Evolutionary conservation across 768 basidiomycete genomes (phyloP), one percentile per base, ranked within the genome.

Genomic region (Collybia nuda): DNA sequence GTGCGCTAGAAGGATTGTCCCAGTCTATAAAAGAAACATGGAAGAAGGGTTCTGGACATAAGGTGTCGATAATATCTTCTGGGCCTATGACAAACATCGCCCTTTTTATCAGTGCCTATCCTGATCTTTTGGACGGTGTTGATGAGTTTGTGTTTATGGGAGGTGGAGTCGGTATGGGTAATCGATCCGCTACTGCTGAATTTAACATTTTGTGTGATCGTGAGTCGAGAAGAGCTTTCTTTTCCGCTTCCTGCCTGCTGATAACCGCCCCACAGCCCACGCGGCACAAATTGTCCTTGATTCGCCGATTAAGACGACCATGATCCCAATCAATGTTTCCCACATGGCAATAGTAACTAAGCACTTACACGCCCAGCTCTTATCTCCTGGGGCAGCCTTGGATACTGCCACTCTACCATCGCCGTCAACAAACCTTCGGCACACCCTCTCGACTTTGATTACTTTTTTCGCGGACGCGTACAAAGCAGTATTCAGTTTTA

Each of bases 241-340:
- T 19, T 37, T 39, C 28, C 26, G n/a, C 17, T 7, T 5, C 28
- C 24, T 29, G 28, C 17, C 44, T 48, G 9, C 24, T 36, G 39
- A 42, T 32, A 19, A 47, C 21, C 36, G 19, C 26, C 21, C 21
- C 22, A 21, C 55, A 90, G 88, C 90, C 6, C 89, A 93, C 63
- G 89, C 93, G 2, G 79, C 86, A 1, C 86, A 90, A 58, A 91
- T 94, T 45, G 88, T 94, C 9, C 65, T 93, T 39, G 75, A 92
- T 59, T 76, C 75, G 5, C 84, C 88, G 2, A 72, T 90, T 6
- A 85, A 81, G 70, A 77, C 72, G 48, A 74, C 68, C 14, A 92
- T 92, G 91, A 81, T 93, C 22, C 90, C 90, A 0, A 79, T 96
- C 57, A 94, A 96, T 60, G 87, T 93, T 15, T 90, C 93, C 2